Evolutionary conservation across 1,284 basidiomycete genomes (phyloP).

Genomic region (Heliocybe sulcata): DNA sequence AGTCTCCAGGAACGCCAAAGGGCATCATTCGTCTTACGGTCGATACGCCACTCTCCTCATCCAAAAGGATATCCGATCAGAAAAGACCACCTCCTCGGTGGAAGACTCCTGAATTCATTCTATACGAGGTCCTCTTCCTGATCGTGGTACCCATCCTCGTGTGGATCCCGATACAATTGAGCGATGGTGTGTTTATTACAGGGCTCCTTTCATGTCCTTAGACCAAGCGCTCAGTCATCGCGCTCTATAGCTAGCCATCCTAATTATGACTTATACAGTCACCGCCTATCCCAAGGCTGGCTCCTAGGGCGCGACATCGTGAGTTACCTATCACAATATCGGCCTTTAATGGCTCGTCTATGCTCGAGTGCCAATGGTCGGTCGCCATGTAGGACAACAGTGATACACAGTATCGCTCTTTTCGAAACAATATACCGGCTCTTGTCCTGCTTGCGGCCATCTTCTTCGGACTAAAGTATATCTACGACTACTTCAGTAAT

Average conservation of each 20-base stretch:
- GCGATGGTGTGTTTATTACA: conserved; percentile 50
- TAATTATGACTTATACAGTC: conserved; percentile 63
- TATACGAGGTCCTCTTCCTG: conserved; percentile 65
- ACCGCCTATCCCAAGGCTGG: conserved; percentile 63
- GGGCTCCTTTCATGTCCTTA: not conserved
- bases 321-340: conserved; percentile 22
- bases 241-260: conserved; percentile 51
- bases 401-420: conserved; percentile 79
- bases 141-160: conserved; percentile 73
- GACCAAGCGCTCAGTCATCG: not conserved
- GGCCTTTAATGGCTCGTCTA: not conserved
- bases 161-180: conserved; percentile 76
- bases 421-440: conserved; percentile 66
- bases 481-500: conserved; percentile 27
- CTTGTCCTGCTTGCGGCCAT: conserved; percentile 44
- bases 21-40: conserved; percentile 40
- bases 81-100: conserved; percentile 47
- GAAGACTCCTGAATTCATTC: conserved; percentile 76
- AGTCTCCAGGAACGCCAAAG: conserved; percentile 5
- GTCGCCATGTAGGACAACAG: conserved; percentile 67
- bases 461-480: conserved; percentile 27
- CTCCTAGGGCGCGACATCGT: conserved; percentile 61
- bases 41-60: conserved; percentile 32
- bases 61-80: conserved; percentile 10
- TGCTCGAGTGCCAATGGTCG: conserved; percentile 6